Evolutionary conservation across 495 filamentous ascomycete species (phyloP), one percentile per base, ranked within the genome.

Genomic region (Cercophora samala): DNA sequence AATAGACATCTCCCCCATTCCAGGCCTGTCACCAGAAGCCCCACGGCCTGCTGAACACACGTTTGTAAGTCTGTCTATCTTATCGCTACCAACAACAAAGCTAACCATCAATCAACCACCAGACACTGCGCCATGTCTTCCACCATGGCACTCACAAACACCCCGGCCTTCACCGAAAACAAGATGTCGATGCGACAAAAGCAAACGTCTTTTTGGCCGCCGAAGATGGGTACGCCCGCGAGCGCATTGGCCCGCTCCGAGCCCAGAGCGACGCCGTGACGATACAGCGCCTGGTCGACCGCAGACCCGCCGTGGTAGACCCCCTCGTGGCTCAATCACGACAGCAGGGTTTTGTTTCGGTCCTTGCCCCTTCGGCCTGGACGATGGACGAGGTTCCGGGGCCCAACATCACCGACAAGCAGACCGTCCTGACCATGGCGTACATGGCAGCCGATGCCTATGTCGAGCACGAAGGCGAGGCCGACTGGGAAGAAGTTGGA

Each of bases 391-490:
- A 90, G 23, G 79, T 97, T 1, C 72, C 83, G 2, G 91, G 87
- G 0, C 95, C 95, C 15, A 89, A 99, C 77, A 77, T 94, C 37
- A 91, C 92, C 23, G 89, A 97, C 75, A 96, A 93, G 77, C 82
- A 87, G 53, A 97, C 92, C 0, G 85, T 99, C 15, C 68, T 98
- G 65, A 91, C 82, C 22, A 86, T 99, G 71, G 93, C 96, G 0
- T 84, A 87, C 67, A 93, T 97, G 85, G 89, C 95, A 1, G 85
- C 91, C 62, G 87, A 97, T 74, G 93, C 96, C 29, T 99, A 99
- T 76, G 88, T 93, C 23, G 80, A 90, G 66, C 86, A 83, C 19
- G 88, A 90, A 1, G 83, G 84, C 8, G 84, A 85, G 46, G 87
- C 85, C 4, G 89, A 94, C 60, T 99, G 95, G 95, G 82, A 93